Evolutionary conservation across 139 green algal genomes (phyloP).

Genomic region (Nannochloris sp.): DNA sequence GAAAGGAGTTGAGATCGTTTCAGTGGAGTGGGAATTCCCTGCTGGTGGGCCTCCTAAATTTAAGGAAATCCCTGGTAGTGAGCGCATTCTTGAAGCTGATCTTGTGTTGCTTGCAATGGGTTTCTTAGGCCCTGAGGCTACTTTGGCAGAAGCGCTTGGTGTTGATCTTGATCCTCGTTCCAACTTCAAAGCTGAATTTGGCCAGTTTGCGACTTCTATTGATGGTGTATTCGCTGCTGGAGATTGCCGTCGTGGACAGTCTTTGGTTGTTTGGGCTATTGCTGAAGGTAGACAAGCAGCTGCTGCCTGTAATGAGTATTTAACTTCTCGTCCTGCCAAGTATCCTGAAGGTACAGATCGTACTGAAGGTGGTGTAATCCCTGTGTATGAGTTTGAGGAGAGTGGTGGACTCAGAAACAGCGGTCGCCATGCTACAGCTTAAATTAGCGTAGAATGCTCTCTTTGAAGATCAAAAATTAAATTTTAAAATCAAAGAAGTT

Average conservation of each 20-base stretch:
- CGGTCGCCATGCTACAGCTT: too few relatives aligned
- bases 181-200: constrained; percentile 95
- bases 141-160: constrained; percentile 58
- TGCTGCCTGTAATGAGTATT: constrained; percentile 57
- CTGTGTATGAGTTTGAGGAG: neutral
- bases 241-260: constrained; percentile 90
- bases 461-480: too few relatives aligned
- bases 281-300: constrained; percentile 81
- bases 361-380: constrained; percentile 7
- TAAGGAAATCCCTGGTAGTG: constrained; percentile 62
- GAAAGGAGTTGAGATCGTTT: constrained; percentile 49
- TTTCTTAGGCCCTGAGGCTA: constrained; percentile 90
- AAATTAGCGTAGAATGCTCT: too few relatives aligned
- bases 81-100: constrained; percentile 72
- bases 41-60: constrained; percentile 45
- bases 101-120: constrained; percentile 92
- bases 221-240: constrained; percentile 91
- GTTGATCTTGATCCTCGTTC: constrained; percentile 73
- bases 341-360: constrained; percentile 4
- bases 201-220: constrained; percentile 79
- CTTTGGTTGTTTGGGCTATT: constrained; percentile 89
- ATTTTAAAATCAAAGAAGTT: too few relatives aligned
- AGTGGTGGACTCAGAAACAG: constrained; percentile 13
- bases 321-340: constrained; percentile 25
- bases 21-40: constrained; percentile 36